These are phyloP conservation scores for Wallacemonas sp. DNA, from an alignment of 208 protist genomes.

Conservation along the genomic window DNA sequence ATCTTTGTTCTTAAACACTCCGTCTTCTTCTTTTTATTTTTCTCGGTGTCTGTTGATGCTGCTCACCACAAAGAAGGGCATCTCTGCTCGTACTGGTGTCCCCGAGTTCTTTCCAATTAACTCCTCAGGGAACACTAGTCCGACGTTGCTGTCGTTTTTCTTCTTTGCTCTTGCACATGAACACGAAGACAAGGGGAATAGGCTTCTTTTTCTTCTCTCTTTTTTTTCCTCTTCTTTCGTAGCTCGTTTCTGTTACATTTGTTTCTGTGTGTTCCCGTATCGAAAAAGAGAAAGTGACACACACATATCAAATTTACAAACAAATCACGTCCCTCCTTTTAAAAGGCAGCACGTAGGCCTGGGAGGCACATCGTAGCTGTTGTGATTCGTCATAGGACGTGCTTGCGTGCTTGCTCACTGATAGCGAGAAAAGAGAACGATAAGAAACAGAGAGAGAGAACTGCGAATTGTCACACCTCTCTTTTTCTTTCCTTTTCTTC, in stretches of 20 bases:
- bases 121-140: too few relatives aligned
- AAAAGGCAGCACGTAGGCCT: too few relatives aligned
- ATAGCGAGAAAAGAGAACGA: background rate
- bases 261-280: conserved; percentile 13
- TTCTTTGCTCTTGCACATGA: background rate
- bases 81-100: too few relatives aligned
- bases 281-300: conserved; percentile 16
- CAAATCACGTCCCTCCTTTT: too few relatives aligned
- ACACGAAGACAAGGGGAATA: background rate
- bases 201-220: conserved; percentile 20
- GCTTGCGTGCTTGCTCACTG: too few relatives aligned
- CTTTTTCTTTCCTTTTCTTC: too few relatives aligned
- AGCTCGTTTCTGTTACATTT: conserved; percentile 7
- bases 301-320: background rate
- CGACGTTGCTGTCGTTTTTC: too few relatives aligned
- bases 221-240: conserved; percentile 21
- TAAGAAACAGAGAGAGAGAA: conserved; percentile 1
- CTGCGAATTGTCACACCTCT: background rate
- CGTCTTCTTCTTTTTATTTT: too few relatives aligned
- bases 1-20: too few relatives aligned
- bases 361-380: too few relatives aligned
- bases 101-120: too few relatives aligned
- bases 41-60: conserved; percentile 4
- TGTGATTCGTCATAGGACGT: too few relatives aligned
- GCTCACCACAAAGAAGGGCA: background rate